These are phyloP conservation scores for Apiosordaria backusii DNA, from an alignment of 495 filamentous ascomycete genomes.

Conservation along the genomic window DNA sequence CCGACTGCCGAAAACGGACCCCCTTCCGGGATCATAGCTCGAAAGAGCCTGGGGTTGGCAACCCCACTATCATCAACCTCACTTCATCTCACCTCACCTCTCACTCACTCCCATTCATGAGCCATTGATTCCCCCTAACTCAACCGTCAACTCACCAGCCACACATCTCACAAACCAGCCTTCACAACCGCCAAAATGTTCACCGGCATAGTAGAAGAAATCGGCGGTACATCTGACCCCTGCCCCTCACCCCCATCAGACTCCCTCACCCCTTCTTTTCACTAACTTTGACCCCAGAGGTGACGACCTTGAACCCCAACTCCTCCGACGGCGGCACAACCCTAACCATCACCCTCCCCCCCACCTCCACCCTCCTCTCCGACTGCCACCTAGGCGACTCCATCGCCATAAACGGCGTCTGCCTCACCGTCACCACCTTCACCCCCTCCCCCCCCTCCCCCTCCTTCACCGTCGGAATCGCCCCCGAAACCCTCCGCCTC, in stretches of 20 bases:
- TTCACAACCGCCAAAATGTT: slow-evolving; percentile 62
- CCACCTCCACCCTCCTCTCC: slow-evolving; percentile 65
- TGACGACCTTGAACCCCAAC: slow-evolving; percentile 73
- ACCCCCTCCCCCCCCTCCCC: slow-evolving; percentile 34
- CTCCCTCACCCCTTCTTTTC: slow-evolving; percentile 6
- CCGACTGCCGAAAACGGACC: background rate
- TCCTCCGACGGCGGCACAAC: slow-evolving; percentile 83
- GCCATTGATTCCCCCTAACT: background rate
- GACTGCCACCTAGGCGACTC: slow-evolving; percentile 88
- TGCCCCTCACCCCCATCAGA: slow-evolving; percentile 9
- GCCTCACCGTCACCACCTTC: slow-evolving; percentile 88
- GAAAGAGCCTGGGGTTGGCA: background rate
- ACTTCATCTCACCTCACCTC: slow-evolving; percentile 4
- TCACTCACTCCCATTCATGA: background rate
- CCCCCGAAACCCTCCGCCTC: slow-evolving; percentile 92
- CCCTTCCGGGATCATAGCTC: background rate
- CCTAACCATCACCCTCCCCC: slow-evolving; percentile 69
- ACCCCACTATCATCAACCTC: background rate
- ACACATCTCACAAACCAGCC: background rate
- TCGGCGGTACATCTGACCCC: slow-evolving; percentile 70
- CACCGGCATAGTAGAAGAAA: slow-evolving; percentile 91
- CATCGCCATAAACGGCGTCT: slow-evolving; percentile 82
- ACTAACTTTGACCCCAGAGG: slow-evolving; percentile 51
- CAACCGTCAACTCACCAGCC: background rate
- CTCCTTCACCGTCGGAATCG: slow-evolving; percentile 87